These are phyloP conservation scores for Vaccinium darrowii DNA, from an alignment of 148 eudicot genomes.

Conservation along the genomic window DNA sequence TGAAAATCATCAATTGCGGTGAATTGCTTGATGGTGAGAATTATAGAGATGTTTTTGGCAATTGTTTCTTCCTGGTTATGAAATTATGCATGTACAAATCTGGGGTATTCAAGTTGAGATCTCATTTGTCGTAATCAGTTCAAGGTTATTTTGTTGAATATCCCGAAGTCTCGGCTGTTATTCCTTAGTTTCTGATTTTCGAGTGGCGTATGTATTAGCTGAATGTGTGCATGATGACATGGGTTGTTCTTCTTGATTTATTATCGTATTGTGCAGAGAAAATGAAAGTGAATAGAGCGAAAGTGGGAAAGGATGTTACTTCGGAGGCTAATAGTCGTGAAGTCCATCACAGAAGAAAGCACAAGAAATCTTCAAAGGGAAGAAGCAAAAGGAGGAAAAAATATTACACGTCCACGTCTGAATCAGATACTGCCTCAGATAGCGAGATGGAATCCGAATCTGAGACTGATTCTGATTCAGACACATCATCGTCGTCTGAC, in stretches of 20 bases:
- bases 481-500: constrained; percentile 53
- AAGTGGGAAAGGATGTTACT: constrained; percentile 47
- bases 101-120: not conserved
- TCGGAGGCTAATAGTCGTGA: constrained; percentile 39
- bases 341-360: constrained; percentile 49
- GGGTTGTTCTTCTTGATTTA: not conserved
- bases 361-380: constrained; percentile 65
- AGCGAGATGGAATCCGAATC: constrained; percentile 56
- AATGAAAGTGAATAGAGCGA: constrained; percentile 48
- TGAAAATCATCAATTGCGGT: constrained; percentile 79
- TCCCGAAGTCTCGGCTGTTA: not conserved
- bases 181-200: not conserved
- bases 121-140: not conserved
- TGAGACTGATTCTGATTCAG: constrained; percentile 36
- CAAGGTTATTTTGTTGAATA: not conserved
- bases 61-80: constrained; percentile 1
- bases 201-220: not conserved
- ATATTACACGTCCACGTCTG: constrained; percentile 68
- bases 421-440: constrained; percentile 75
- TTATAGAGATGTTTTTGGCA: constrained; percentile 5
- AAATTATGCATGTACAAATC: not conserved
- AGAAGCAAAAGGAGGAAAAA: constrained; percentile 64
- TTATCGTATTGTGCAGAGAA: constrained; percentile 45
- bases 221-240: not conserved
- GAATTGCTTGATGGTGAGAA: constrained; percentile 61